These are phyloP conservation scores for Chimonanthus salicifolius DNA, from an alignment of 164 flowering plant genomes.

Conservation along the genomic window DNA sequence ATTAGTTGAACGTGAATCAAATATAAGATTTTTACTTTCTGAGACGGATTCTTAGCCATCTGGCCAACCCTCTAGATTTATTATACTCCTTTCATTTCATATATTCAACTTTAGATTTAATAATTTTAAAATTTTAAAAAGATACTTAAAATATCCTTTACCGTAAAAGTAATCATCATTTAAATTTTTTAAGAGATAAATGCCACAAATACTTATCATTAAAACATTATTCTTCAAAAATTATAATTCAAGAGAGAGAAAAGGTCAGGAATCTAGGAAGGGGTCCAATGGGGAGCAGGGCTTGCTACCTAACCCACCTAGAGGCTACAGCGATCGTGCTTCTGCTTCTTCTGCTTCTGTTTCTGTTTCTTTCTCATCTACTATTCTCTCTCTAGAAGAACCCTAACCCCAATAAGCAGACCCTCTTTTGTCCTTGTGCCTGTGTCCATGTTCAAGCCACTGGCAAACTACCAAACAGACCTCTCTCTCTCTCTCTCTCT, in stretches of 20 bases:
- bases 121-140: too few species aligned
- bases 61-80: too few species aligned
- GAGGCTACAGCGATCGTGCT: slow-evolving; percentile 27
- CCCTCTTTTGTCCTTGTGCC: slow-evolving; percentile 17
- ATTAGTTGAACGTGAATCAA: too few species aligned
- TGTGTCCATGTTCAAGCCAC: slow-evolving; percentile 14
- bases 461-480: slow-evolving; percentile 9
- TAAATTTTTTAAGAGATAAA: too few species aligned
- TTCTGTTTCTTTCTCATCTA: slow-evolving; percentile 17
- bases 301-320: slow-evolving; percentile 33
- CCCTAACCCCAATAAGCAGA: slow-evolving; percentile 15
- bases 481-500: slow-evolving; percentile 10
- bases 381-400: slow-evolving; percentile 9
- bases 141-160: too few species aligned
- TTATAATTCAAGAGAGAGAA: neutral
- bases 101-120: too few species aligned
- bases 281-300: slow-evolving; percentile 28
- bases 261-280: slow-evolving; percentile 28
- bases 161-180: too few species aligned
- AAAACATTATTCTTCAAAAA: too few species aligned
- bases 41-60: too few species aligned
- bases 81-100: too few species aligned
- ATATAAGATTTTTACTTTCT: too few species aligned
- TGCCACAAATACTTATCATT: too few species aligned
- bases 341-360: slow-evolving; percentile 11